phyloP scores from a whole-genome alignment of 495 filamentous ascomycete species.

The Hypoxylon subgilvum region DNA sequence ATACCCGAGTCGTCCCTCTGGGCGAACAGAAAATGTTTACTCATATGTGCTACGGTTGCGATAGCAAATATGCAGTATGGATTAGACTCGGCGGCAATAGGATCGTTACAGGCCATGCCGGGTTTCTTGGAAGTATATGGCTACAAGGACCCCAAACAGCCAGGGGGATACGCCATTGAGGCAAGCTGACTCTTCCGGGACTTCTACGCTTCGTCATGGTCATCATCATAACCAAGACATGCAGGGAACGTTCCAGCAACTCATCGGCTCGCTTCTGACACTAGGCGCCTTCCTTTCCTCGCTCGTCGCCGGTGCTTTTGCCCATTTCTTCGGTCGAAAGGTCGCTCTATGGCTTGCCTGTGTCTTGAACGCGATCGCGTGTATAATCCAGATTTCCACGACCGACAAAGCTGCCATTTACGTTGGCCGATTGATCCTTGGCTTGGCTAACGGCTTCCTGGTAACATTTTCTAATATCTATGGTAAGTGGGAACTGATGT shows the following conservation, averaged over 20 bases:
- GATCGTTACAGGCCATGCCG: constrained; percentile 51
- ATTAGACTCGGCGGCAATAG: constrained; percentile 50
- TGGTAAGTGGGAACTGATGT: constrained; percentile 7
- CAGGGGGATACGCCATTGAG: constrained; percentile 43
- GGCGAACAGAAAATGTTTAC: constrained; percentile 48
- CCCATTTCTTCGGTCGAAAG: constrained; percentile 53
- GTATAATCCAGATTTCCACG: constrained; percentile 56
- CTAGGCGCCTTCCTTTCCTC: constrained; percentile 49
- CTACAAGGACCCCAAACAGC: constrained; percentile 45
- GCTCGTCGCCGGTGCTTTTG: constrained; percentile 47
- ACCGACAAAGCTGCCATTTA: constrained; percentile 53
- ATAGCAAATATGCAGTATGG: constrained; percentile 55
- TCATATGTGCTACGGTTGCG: constrained; percentile 48
- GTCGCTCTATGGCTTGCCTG: constrained; percentile 54
- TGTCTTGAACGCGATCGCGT: constrained; percentile 49
- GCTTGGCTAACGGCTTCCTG: constrained; percentile 59
- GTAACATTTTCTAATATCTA: constrained; percentile 64
- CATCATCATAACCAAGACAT: constrained; percentile 17
- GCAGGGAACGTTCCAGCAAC: constrained; percentile 45
- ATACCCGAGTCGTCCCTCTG: constrained; percentile 49
- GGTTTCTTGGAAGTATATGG: constrained; percentile 56
- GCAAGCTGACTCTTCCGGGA: constrained; percentile 7
- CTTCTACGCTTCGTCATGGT: constrained; percentile 2
- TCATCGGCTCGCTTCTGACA: constrained; percentile 52
- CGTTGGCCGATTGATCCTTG: constrained; percentile 56